Conservation (phyloP, 2,329 filamentous ascomycete species). For the Geosmithia morbida region DNA sequence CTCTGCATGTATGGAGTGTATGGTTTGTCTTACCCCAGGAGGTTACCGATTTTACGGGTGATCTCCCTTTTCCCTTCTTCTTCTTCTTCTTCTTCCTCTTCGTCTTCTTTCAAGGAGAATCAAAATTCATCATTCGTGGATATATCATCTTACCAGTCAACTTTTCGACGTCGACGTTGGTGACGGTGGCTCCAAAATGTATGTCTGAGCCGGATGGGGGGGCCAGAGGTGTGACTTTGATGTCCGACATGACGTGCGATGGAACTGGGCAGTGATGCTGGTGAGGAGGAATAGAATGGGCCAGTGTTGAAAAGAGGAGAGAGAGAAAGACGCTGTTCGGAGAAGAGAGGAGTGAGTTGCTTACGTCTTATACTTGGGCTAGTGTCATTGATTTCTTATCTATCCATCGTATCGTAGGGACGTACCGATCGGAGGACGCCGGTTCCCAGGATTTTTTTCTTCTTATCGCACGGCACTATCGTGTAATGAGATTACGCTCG, state of each 20-base stretch:
- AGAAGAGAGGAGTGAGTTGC: neutral
- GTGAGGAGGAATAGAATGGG: neutral
- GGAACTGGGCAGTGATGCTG: neutral
- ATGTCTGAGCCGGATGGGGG: conserved; percentile 22
- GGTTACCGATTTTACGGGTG: conserved; percentile 48
- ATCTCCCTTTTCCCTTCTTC: conserved; percentile 23
- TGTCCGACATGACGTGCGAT: neutral
- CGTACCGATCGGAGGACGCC: neutral
- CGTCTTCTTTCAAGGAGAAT: conserved; percentile 1
- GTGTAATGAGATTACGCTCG: too few species aligned
- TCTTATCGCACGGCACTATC: neutral
- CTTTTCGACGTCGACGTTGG: conserved; percentile 44
- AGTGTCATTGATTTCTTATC: too few species aligned
- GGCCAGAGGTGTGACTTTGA: conserved; percentile 22
- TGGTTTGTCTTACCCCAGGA: conserved; percentile 32
- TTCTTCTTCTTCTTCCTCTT: conserved; percentile 2
- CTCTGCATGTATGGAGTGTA: neutral
- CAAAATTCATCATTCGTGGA: too few species aligned
- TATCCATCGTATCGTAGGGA: neutral
- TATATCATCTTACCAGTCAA: conserved; percentile 39
- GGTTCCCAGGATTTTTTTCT: neutral
- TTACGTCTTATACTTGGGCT: neutral
- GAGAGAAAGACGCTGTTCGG: too few species aligned
- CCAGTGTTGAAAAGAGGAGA: neutral
- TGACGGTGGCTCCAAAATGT: conserved; percentile 46